Base-by-base conservation (phyloP, 148 eudicot genomes). In the Silene conica region DNA sequence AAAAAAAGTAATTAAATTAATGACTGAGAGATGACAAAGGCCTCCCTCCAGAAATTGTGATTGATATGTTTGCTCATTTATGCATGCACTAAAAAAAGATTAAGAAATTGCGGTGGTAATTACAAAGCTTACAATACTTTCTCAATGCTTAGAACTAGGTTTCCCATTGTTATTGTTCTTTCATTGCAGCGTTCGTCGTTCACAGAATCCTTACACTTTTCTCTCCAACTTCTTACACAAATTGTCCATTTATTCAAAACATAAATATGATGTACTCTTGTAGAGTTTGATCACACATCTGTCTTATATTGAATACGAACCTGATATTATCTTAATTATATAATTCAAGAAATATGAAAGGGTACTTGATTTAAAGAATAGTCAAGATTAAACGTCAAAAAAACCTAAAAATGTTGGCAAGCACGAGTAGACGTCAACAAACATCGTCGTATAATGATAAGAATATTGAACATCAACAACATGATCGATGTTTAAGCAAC, bases 351-450 rank as follows among this genome's bases (percentile, higher is more conserved):
- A 64, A 31, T 16, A 48, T 1, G 4, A 31, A 18, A 31, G n/a
- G 70, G 55, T 41, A 48, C 5, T 13, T 15, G 59, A 69, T 48
- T 69, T 12, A 25, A 22, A 69, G 1, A 26, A 15, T 52, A 3
- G 3, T 15, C 15, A 15, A 22, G 6, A n/a, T 25, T 43, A 62
- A 63, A 5, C 31, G 0, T 9, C 6, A 0, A 14, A 45, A 43
- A 57, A 31, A 15, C 1, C 14, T 5, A 15, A 23, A n/a, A 20
- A 75, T 80, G 79, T 80, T 70, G 19, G 41, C 59, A 45, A 74
- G 69, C 54, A 69, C 57, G 28, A 65, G 9, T 55, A 77, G 63
- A 23, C 31, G 31, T 28, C 31, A 28, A 28, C 43, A 54, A 63
- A 13, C 18, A 28, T 43, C 18, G 65, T 11, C 45, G 31, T 41